Base-by-base conservation (phyloP, 176 grass and related monocot genomes). In the Avena insularis region DNA sequence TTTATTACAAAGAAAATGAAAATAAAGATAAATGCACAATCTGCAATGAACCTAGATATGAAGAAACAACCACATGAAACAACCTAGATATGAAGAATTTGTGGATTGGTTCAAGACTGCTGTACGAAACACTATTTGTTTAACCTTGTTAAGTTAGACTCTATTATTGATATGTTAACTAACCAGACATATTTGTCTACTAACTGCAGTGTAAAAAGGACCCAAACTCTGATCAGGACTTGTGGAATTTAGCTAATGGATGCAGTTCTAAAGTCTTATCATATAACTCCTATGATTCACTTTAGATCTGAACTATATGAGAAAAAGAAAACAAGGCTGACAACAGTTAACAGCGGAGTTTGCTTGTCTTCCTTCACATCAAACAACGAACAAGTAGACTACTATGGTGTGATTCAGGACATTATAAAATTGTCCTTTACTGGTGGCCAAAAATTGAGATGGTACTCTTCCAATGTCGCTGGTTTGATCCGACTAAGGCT, bases 391-490 rank as follows among this genome's bases (percentile, higher is more conserved):
- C 20, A 73, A 73, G 31, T 83, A 3, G 67, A 83, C 12, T 83
- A 83, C 67, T 72, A 72, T 72, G 66, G 81, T 83, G 81, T 83
- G 12, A 45, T 83, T 0, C 68, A 83, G 49, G 65, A 82, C 12
- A 82, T 82, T 55, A 56, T 82, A 10, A 82, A 82, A 43, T 43
- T 82, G 27, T 82, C 67, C 8, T 73, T 71, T 12, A 56, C 12
- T 73, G 14, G 43, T 48, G 40, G 70, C 10, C 0, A 19, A 13
- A 73, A 73, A 73, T 73, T 21, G 40, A 73, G 46, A 73, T 73
- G 20, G 70, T 73, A 15, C 70, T 73, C 17, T 40, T 73, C 43
- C 19, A 73, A 13, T 73, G 70, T 11, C 70, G 43, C 9, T 73
- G 70, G 70, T 73, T 47, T 73, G 70, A 73, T 11, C 70, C 70